Conservation (phyloP, 1,139 yeast genomes). For the Zygosaccharomyces pseudobailii region DNA sequence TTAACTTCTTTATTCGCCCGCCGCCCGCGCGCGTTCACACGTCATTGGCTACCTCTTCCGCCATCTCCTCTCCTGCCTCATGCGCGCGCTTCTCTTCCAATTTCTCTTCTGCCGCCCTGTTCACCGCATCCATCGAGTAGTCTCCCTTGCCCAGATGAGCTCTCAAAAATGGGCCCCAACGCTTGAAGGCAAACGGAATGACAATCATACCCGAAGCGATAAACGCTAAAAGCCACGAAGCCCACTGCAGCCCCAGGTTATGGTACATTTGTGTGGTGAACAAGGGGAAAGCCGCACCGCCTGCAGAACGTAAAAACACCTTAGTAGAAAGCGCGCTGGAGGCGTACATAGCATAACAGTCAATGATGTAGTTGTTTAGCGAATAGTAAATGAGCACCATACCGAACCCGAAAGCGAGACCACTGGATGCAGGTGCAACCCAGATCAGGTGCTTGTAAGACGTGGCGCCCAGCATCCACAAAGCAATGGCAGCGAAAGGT, state of each 20-base stretch:
- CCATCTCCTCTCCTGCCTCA: background rate
- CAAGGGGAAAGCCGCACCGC: slow-evolving; percentile 72
- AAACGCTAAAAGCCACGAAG: slow-evolving; percentile 68
- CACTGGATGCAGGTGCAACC: slow-evolving; percentile 94
- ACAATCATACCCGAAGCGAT: slow-evolving; percentile 76
- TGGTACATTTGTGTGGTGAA: slow-evolving; percentile 79
- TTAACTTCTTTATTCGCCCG: background rate
- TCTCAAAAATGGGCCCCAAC: slow-evolving; percentile 62
- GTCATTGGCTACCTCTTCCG: background rate
- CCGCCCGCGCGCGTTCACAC: too few relatives aligned
- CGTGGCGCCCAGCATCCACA: slow-evolving; percentile 87
- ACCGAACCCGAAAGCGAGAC: slow-evolving; percentile 85
- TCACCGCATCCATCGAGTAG: slow-evolving; percentile 39
- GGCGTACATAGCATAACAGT: slow-evolving; percentile 81
- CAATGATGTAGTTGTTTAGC: slow-evolving; percentile 82
- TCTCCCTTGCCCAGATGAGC: slow-evolving; percentile 63
- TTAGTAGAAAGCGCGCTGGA: slow-evolving; percentile 89
- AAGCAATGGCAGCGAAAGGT: slow-evolving; percentile 82
- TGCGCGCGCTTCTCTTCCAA: background rate
- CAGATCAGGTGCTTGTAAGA: slow-evolving; percentile 73
- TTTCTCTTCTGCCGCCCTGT: background rate
- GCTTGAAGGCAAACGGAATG: slow-evolving; percentile 76
- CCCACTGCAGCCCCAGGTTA: slow-evolving; percentile 68
- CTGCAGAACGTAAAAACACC: slow-evolving; percentile 75
- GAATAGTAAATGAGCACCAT: slow-evolving; percentile 88